Percentiles rank a stretch among this genome's conserved stretches.
phyloP scores from a whole-genome alignment of 2,329 filamentous ascomycete genomes.

The Aspergillus jensenii region DNA sequence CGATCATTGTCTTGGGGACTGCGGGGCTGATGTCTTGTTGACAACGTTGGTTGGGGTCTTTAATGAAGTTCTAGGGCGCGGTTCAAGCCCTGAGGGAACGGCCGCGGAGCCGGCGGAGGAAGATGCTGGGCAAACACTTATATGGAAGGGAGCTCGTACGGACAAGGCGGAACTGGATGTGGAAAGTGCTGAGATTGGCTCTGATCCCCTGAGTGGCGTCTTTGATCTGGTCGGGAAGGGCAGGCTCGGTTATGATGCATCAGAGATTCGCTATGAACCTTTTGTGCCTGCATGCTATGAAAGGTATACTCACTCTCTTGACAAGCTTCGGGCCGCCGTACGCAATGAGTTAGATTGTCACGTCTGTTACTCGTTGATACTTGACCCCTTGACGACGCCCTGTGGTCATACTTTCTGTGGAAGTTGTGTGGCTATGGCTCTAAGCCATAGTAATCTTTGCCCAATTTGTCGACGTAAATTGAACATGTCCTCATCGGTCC shows the following conservation, averaged over 20 bases:
- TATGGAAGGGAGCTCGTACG: slow-evolving; percentile 4
- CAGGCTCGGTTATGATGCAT: slow-evolving; percentile 53
- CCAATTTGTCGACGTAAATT: slow-evolving; percentile 74
- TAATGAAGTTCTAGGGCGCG: slow-evolving; percentile 31
- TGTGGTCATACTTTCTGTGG: slow-evolving; percentile 92
- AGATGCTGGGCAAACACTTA: slow-evolving; percentile 30
- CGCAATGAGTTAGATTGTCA: slow-evolving; percentile 80
- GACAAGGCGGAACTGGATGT: slow-evolving; percentile 52
- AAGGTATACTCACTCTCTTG: slow-evolving; percentile 52
- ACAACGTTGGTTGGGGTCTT: slow-evolving; percentile 68
- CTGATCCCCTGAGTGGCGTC: slow-evolving; percentile 56
- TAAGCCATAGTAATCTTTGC: slow-evolving; percentile 76
- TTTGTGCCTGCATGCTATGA: slow-evolving; percentile 21
- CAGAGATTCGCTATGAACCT: slow-evolving; percentile 54
- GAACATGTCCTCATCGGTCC: slow-evolving; percentile 51
- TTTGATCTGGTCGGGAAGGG: slow-evolving; percentile 66
- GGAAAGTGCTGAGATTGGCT: slow-evolving; percentile 10
- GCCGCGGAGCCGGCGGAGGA: background rate
- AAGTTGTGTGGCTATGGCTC: slow-evolving; percentile 70
- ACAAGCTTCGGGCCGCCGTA: slow-evolving; percentile 60
- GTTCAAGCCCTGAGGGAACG: background rate
- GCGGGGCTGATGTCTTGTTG: slow-evolving; percentile 72
- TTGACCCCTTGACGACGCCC: slow-evolving; percentile 78
- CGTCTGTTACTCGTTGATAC: slow-evolving; percentile 78
- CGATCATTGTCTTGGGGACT: slow-evolving; percentile 77